phyloP scores from a whole-genome alignment of 768 basidiomycete species.

The Leccinum disarticulatum region DNA sequence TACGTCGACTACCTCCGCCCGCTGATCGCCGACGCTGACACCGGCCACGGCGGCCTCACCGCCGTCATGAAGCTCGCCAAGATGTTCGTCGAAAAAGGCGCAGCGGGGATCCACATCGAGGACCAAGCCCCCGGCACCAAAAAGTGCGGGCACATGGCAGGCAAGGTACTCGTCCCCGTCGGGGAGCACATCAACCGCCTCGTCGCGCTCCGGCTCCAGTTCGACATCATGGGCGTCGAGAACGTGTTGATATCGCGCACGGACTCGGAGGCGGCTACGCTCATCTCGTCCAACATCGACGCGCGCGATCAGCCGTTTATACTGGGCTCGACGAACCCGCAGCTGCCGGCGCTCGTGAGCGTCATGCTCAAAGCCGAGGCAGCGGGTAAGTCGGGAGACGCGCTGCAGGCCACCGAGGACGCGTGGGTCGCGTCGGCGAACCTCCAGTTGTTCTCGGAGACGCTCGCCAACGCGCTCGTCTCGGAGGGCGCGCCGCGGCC shows the following conservation, averaged over 20 bases:
- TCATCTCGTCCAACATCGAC: slow-evolving; percentile 96
- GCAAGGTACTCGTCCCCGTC: slow-evolving; percentile 96
- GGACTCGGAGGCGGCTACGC: slow-evolving; percentile 95
- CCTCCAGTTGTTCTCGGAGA: slow-evolving; percentile 74
- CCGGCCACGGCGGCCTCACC: slow-evolving; percentile 97
- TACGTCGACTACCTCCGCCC: slow-evolving; percentile 89
- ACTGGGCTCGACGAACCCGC: slow-evolving; percentile 82
- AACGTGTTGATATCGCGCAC: slow-evolving; percentile 93
- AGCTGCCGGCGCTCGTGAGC: slow-evolving; percentile 64
- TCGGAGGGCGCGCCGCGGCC: slow-evolving; percentile 53
- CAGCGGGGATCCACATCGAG: slow-evolving; percentile 96
- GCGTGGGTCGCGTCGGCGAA: slow-evolving; percentile 79
- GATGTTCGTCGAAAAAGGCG: slow-evolving; percentile 98
- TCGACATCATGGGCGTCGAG: slow-evolving; percentile 97
- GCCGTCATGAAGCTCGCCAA: slow-evolving; percentile 98
- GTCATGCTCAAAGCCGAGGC: slow-evolving; percentile 85
- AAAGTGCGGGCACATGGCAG: slow-evolving; percentile 94
- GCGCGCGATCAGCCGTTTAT: slow-evolving; percentile 98
- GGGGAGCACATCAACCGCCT: slow-evolving; percentile 98
- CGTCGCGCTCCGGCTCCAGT: slow-evolving; percentile 95
- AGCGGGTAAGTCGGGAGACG: slow-evolving; percentile 74
- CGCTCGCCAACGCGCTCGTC: slow-evolving; percentile 64
- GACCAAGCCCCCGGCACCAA: slow-evolving; percentile 98
- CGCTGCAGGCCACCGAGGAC: slow-evolving; percentile 87
- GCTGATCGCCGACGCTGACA: slow-evolving; percentile 95